Percentiles rank a stretch among this genome's conserved stretches.
phyloP scores from a whole-genome alignment of 768 basidiomycete species.

The Holtermannia corniformis region DNA sequence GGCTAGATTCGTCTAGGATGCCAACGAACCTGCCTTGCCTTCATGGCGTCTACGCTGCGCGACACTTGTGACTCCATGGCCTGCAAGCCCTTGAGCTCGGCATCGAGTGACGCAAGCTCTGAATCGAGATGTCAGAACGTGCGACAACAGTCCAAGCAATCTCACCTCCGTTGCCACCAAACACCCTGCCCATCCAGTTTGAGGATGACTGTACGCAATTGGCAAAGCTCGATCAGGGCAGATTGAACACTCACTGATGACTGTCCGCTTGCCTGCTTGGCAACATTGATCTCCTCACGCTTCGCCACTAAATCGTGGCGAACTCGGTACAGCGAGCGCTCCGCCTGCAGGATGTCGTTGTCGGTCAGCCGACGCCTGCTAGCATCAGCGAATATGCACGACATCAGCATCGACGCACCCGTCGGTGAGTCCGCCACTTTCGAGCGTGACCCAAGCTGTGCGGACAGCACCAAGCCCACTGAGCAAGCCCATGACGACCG shows the following conservation, averaged over 20 bases:
- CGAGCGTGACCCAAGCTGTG: constrained; percentile 36
- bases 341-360: constrained; percentile 32
- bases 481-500: constrained; percentile 28
- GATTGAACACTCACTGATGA: neutral
- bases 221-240: neutral
- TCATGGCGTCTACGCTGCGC: constrained; percentile 29
- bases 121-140: neutral
- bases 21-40: constrained; percentile 24
- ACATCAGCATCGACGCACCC: constrained; percentile 14
- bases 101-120: constrained; percentile 16
- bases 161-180: constrained; percentile 24
- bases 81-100: constrained; percentile 31
- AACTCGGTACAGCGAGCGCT: constrained; percentile 35
- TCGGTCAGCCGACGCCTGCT: constrained; percentile 23
- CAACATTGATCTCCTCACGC: constrained; percentile 17
- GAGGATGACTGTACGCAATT: neutral
- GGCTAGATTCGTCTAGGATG: neutral
- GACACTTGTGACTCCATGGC: constrained; percentile 33
- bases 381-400: neutral
- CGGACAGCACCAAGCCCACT: constrained; percentile 39
- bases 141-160: neutral
- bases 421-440: constrained; percentile 16
- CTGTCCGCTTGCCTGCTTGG: neutral
- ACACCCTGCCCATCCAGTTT: constrained; percentile 32
- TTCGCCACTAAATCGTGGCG: constrained; percentile 32